These are phyloP conservation scores for Adansonia madagascariensis DNA, from an alignment of 441 rosid species.

Conservation along the genomic window DNA sequence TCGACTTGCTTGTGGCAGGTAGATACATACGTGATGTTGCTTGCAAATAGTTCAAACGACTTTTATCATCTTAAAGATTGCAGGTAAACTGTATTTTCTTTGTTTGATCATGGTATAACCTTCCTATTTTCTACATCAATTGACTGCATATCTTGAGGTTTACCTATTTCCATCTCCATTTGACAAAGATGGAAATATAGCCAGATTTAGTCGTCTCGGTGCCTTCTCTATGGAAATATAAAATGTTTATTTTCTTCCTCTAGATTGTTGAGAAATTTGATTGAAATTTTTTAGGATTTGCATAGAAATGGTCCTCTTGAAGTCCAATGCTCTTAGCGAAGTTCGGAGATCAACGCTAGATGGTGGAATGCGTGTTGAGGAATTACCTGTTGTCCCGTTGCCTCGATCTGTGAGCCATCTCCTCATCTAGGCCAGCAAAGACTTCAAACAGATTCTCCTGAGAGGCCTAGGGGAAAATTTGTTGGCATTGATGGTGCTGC, in stretches of 20 bases:
- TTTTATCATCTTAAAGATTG: constrained; percentile 97
- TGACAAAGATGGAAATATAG: neutral
- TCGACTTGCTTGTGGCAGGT: constrained; percentile 53
- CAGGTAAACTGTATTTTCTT: constrained; percentile 51
- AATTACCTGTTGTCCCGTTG: constrained; percentile 65
- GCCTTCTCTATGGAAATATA: constrained; percentile 10
- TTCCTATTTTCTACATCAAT: constrained; percentile 13
- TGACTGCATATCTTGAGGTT: neutral
- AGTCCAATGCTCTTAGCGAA: constrained; percentile 82
- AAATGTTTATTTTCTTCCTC: constrained; percentile 10
- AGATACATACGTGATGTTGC: constrained; percentile 84
- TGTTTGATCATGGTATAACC: constrained; percentile 15
- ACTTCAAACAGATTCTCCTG: constrained; percentile 48
- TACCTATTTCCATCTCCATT: neutral
- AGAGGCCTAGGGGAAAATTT: constrained; percentile 51
- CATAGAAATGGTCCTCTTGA: constrained; percentile 74
- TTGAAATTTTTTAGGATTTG: constrained; percentile 58
- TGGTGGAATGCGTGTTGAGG: constrained; percentile 95
- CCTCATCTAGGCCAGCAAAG: constrained; percentile 54
- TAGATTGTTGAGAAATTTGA: constrained; percentile 19
- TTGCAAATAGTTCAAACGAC: constrained; percentile 97
- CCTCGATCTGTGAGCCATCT: constrained; percentile 48
- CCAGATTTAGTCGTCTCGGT: neutral
- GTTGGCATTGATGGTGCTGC: constrained; percentile 86
- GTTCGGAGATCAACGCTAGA: constrained; percentile 84